These are phyloP conservation scores for Ophiostoma ips DNA, from an alignment of 2,329 filamentous ascomycete species.

Conservation along the genomic window DNA sequence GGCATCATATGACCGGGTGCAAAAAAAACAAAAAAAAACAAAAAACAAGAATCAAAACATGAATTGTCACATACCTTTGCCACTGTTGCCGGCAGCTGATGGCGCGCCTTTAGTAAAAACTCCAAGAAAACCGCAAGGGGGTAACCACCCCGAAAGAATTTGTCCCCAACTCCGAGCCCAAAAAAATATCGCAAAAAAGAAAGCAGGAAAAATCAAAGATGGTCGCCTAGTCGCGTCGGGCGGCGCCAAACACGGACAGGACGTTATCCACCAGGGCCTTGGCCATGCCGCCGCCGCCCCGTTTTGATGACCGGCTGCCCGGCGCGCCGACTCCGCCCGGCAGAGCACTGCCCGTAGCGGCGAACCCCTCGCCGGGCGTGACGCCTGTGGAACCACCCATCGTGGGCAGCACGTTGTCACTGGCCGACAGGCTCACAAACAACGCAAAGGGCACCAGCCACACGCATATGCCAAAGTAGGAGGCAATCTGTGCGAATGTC, in stretches of 20 bases:
- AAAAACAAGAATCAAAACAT: too few relatives aligned
- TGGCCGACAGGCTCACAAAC: conserved; percentile 86
- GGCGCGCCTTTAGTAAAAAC: background rate
- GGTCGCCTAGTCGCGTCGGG: background rate
- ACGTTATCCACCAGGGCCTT: conserved; percentile 50
- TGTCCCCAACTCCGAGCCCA: background rate
- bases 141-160: background rate
- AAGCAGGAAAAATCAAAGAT: background rate
- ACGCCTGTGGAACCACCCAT: conserved; percentile 48
- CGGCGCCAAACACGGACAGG: conserved; percentile 33
- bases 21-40: background rate
- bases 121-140: background rate
- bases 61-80: background rate
- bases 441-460: conserved; percentile 94
- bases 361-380: background rate
- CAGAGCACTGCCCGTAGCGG: conserved; percentile 30
- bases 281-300: conserved; percentile 46
- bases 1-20: conserved; percentile 12
- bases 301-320: conserved; percentile 18
- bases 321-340: conserved; percentile 33
- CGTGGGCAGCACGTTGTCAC: conserved; percentile 86
- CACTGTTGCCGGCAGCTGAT: background rate
- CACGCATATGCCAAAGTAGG: conserved; percentile 90
- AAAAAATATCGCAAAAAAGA: background rate
- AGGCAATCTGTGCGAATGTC: conserved; percentile 84